Base-by-base conservation (phyloP, 1,284 basidiomycete species). In the Ganoderma lingzhi region DNA sequence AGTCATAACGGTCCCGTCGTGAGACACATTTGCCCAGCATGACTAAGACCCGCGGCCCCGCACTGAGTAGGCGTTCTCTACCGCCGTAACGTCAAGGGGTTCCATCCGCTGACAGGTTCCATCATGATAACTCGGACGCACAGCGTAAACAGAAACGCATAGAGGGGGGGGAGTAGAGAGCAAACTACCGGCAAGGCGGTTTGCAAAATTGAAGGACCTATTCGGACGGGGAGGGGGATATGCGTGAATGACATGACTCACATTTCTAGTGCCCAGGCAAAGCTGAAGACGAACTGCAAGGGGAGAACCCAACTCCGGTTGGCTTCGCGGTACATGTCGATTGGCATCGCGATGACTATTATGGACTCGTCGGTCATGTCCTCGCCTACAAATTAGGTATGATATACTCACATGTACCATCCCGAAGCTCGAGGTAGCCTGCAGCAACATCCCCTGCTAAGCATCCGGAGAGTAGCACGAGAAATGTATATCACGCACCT, bases 241-340 rank as follows among this genome's bases (percentile, higher is more conserved):
- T 23, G 12, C 41, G 15, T 28, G 14, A 14, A 17, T 28, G 32
- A 53, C 51, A 62, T 39, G 32, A 82, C 86, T 69, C 76, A 93
- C 92, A 93, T 79, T 78, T 94, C 92, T 55, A 93, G 84, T 14
- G 86, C 85, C 92, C 92, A 94, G 9, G 84, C 91, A 28, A 87
- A 74, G 76, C 90, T 90, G 67, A 94, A 84, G 4, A 91, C 76
- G 71, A 94, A 90, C 68, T 88, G 85, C 23, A 93, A 81, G 0
- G 90, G 90, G 15, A 93, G 79, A 32, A 94, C 75, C 88, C 88
- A 90, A 69, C 74, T 77, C 64, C 78, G 83, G 76, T 86, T 75
- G 30, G 59, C 64, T 80, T 37, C 68, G n/a, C 48, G 76, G 68
- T 42, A 94, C 17, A 81, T 65, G 6, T 76, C 73, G 67, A 87